phyloP scores from a whole-genome alignment of 108 stramenopile genomes.

The Pseudonitzschia pungens region DNA sequence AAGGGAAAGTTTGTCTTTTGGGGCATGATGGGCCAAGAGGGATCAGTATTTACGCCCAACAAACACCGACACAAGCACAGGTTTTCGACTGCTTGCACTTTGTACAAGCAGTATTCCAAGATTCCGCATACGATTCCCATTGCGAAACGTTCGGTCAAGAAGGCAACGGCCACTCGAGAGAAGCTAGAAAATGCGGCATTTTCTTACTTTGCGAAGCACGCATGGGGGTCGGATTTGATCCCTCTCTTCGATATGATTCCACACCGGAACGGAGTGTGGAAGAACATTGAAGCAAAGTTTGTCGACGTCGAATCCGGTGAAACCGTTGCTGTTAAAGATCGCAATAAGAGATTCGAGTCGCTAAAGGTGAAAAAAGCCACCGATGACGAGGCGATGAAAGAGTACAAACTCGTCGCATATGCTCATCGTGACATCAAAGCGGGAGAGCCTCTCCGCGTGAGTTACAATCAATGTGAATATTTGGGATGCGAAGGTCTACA shows the following conservation, averaged over 20 bases:
- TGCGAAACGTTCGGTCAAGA: not conserved
- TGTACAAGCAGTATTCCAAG: not conserved
- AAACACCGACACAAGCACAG: not conserved
- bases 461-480: slow-evolving; percentile 5
- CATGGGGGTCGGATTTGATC: slow-evolving; percentile 7
- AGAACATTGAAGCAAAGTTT: slow-evolving; percentile 2
- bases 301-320: not conserved
- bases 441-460: not conserved
- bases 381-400: not conserved
- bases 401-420: not conserved
- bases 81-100: not conserved
- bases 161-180: not conserved
- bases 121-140: not conserved
- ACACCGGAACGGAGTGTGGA: slow-evolving; percentile 6
- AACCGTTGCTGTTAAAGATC: not conserved
- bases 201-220: not conserved
- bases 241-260: slow-evolving; percentile 14
- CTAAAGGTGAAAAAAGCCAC: too few relatives aligned
- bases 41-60: not conserved
- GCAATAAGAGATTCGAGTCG: not conserved
- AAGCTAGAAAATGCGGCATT: not conserved
- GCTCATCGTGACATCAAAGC: slow-evolving; percentile 9
- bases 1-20: slow-evolving; percentile 1
- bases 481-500: slow-evolving; percentile 5
- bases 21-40: not conserved